Percentiles rank a stretch among this genome's conserved stretches.
phyloP scores from a whole-genome alignment of 352 stramenopile genomes.

The Elongisporangium prolatum region DNA sequence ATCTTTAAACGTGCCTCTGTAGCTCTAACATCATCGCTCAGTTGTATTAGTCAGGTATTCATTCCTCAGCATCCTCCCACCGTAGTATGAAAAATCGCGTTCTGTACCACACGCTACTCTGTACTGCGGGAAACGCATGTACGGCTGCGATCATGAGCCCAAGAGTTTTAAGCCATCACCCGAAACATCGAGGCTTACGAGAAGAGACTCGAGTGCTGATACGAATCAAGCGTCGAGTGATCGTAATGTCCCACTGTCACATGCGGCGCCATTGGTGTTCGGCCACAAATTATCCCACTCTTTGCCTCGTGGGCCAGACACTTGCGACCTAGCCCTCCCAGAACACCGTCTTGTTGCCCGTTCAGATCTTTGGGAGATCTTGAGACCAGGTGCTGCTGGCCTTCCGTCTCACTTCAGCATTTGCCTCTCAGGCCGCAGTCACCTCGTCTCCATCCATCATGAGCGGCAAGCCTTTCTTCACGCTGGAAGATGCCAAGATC shows the following conservation, averaged over 20 bases:
- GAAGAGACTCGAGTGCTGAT: neutral
- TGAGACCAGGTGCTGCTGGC: neutral
- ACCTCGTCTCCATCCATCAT: neutral
- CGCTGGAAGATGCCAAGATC: constrained; percentile 34
- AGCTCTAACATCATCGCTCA: neutral
- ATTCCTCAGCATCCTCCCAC: neutral
- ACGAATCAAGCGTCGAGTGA: neutral
- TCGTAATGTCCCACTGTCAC: neutral
- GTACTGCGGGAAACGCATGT: neutral
- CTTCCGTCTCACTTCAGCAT: neutral
- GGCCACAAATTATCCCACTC: neutral
- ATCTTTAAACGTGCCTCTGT: neutral
- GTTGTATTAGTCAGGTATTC: neutral
- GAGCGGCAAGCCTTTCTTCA: constrained; percentile 22
- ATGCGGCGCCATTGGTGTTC: neutral
- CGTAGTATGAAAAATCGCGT: neutral
- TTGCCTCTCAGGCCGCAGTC: neutral
- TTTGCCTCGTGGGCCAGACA: neutral
- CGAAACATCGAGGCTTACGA: neutral
- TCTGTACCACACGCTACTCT: neutral
- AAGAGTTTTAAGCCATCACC: too few species aligned
- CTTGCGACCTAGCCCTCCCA: neutral
- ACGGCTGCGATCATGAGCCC: too few species aligned
- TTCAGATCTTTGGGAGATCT: neutral
- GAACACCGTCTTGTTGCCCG: neutral